Evolutionary conservation across 73 alveolate genomes (phyloP), one percentile per base, ranked within the genome.

Genomic region (Paraurostyla sp.): DNA sequence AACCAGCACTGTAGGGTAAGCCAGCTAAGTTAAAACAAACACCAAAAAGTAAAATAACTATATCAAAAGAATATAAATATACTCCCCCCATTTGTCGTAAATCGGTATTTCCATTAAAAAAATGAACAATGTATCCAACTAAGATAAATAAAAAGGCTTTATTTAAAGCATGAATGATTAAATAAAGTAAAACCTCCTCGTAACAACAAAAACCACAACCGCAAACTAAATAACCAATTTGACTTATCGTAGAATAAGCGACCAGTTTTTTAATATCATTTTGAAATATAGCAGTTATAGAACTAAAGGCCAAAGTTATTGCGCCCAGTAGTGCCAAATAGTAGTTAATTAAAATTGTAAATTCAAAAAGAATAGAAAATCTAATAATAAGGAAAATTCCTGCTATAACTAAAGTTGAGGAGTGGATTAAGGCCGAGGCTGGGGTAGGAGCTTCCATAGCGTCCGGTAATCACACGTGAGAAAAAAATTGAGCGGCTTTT

Each of bases 371-470:
- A 16, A 75, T 0, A 20, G 23, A 18, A 49, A 48, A 75, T 30
- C 87, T 69, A 11, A 75, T 75, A 48, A 75, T 75, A 30, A 75
- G 49, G 35, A 20, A 75, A 48, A 75, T 73, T 1, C 87, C 87
- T 73, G 50, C 50, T 11, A 75, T 49, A 46, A 75, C 87, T 23
- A 75, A 49, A 1, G 87, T 75, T 27, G 87, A 75, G 6, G 87
- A 75, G 54, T 75, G 87, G 54, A 75, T 75, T 46, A 75, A 49
- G 3, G 87, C 87, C 1, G 87, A 75, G 11, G 87, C 87, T 6
- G 87, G 87, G 4, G 87, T 75, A 2, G 87, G 87, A 18, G 87
- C 87, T 29, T 75, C 87, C 87, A 75, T 75, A 48, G 87, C 87
- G 29, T 75, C 87, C n/a, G 87, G 87, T n/a, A 75, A 48, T 48